Percentiles rank a stretch among this genome's conserved stretches.
Evolutionary conservation across 2,329 filamentous ascomycete species (phyloP).

Genomic region (Pseudogymnoascus sp.): DNA sequence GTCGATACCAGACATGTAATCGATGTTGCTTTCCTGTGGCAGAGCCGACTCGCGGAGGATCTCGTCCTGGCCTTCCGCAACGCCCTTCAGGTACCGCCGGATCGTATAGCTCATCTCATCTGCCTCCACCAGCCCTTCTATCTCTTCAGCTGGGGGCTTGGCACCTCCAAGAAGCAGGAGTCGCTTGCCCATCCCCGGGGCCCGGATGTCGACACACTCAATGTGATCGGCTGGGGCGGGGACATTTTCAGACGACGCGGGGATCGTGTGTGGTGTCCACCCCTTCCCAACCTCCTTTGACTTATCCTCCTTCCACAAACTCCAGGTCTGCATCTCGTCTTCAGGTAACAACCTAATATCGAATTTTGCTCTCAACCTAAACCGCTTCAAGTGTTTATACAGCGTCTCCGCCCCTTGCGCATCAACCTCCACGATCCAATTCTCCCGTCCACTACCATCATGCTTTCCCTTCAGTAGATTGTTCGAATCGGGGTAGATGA

Average conservation of each 20-base stretch:
- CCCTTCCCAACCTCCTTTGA: constrained; percentile 41
- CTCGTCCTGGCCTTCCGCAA: constrained; percentile 80
- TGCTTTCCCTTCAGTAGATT: constrained; percentile 17
- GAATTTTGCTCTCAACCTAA: constrained; percentile 79
- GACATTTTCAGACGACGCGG: background rate
- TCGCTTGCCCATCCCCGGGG: constrained; percentile 49
- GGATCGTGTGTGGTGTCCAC: constrained; percentile 16
- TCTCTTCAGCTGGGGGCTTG: constrained; percentile 22
- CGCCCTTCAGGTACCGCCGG: constrained; percentile 69
- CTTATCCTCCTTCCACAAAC: constrained; percentile 49
- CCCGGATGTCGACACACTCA: constrained; percentile 40
- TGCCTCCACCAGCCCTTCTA: constrained; percentile 40
- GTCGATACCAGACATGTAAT: constrained; percentile 77
- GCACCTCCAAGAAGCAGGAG: constrained; percentile 34
- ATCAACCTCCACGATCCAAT: constrained; percentile 80
- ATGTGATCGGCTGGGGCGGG: constrained; percentile 14
- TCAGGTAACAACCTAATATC: constrained; percentile 57
- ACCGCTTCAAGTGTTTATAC: constrained; percentile 68
- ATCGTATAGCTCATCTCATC: constrained; percentile 60
- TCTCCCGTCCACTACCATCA: constrained; percentile 30
- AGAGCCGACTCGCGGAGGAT: constrained; percentile 64
- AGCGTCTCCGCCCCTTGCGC: constrained; percentile 55
- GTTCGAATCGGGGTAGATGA: constrained; percentile 64
- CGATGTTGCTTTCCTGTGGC: constrained; percentile 84
- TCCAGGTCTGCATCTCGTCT: constrained; percentile 63